Evolutionary conservation across 331 rosid genomes (phyloP).

Genomic region (Saraca asoca): DNA sequence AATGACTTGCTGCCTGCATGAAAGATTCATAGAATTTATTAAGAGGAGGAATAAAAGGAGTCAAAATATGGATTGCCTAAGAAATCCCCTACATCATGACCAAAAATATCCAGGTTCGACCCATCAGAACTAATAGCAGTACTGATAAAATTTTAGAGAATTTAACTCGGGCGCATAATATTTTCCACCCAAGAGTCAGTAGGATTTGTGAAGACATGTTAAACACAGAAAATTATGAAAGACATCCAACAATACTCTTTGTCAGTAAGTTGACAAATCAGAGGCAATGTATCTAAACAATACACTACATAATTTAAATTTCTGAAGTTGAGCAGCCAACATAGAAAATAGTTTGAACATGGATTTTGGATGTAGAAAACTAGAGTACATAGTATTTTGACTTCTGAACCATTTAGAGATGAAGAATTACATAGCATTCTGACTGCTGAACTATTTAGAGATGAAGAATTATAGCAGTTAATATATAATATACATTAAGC

Average conservation of each 20-base stretch:
- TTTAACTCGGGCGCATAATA: background rate
- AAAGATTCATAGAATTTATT: conserved; percentile 18
- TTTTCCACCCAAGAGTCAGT: conserved; percentile 4
- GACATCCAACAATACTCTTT: no score
- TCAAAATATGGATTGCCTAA: background rate
- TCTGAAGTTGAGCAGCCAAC: conserved; percentile 20
- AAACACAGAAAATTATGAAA: background rate
- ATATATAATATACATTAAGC: background rate
- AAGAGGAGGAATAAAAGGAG: conserved; percentile 22
- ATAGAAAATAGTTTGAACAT: background rate
- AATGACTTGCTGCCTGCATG: conserved; percentile 74
- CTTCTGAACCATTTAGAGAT: conserved; percentile 22
- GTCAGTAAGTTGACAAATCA: no score
- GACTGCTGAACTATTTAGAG: conserved; percentile 19
- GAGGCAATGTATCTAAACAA: no score
- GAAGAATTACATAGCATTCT: conserved; percentile 6
- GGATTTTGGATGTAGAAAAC: conserved; percentile 9
- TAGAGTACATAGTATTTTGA: background rate
- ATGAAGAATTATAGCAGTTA: conserved; percentile 11
- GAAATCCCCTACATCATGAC: no score
- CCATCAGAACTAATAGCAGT: conserved; percentile 24
- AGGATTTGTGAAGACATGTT: conserved; percentile 2
- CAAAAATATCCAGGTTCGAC: conserved; percentile 17
- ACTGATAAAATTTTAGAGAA: background rate
- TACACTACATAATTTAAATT: conserved; percentile 2